Conservation (phyloP, 805 yeast genomes). For the Wickerhamomyces kurtzmanii region DNA sequence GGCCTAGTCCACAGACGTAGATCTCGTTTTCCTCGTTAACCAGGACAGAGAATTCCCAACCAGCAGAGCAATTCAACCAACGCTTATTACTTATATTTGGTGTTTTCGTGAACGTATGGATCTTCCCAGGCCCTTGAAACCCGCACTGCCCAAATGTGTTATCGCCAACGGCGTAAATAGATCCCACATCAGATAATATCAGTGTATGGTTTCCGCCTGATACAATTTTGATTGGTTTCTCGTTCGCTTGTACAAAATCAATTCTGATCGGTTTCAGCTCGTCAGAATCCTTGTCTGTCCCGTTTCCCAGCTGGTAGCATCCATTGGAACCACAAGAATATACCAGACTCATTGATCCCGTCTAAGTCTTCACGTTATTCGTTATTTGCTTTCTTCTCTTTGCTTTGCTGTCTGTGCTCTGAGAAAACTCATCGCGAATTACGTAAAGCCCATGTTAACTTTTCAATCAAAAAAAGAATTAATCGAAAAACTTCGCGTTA, state of each 20-base stretch:
- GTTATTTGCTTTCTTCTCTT: too few species aligned
- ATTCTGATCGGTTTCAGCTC: slow-evolving; percentile 15
- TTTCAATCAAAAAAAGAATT: slow-evolving; percentile 1
- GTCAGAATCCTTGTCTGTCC: slow-evolving; percentile 38
- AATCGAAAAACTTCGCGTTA: neutral
- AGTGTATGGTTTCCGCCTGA: slow-evolving; percentile 90
- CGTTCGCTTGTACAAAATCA: slow-evolving; percentile 2
- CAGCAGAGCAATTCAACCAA: slow-evolving; percentile 50
- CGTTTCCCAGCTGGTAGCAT: slow-evolving; percentile 58
- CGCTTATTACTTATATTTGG: slow-evolving; percentile 10
- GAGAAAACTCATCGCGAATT: slow-evolving; percentile 1
- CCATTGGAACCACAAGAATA: slow-evolving; percentile 84
- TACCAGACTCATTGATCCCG: slow-evolving; percentile 14
- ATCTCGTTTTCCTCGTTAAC: slow-evolving; percentile 30
- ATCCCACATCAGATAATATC: slow-evolving; percentile 42
- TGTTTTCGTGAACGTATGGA: slow-evolving; percentile 11
- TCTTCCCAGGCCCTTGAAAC: neutral
- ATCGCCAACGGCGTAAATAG: slow-evolving; percentile 49
- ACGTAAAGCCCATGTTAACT: neutral
- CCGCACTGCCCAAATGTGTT: slow-evolving; percentile 49
- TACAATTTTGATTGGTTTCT: slow-evolving; percentile 32
- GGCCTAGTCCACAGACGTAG: slow-evolving; percentile 52
- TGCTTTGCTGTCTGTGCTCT: too few species aligned
- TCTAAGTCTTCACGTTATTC: too few species aligned
- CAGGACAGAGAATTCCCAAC: slow-evolving; percentile 70